Conservation (phyloP, 192 early-diverging fungal genomes). For the Spinellus fusiger region DNA sequence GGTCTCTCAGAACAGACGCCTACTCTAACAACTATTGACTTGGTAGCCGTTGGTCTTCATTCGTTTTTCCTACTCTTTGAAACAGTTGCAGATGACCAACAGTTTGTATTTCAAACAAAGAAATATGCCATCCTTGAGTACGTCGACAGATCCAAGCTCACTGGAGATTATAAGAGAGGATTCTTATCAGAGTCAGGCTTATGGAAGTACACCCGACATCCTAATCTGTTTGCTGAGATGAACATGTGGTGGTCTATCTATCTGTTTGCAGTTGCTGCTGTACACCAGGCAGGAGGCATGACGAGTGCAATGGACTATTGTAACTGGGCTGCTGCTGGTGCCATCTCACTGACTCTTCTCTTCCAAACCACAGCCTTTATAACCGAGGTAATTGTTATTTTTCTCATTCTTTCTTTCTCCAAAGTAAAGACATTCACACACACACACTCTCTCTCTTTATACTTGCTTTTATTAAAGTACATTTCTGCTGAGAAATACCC, state of each 20-base stretch:
- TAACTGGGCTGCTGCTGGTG: slow-evolving; percentile 46
- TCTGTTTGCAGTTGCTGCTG: slow-evolving; percentile 49
- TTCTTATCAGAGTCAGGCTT: slow-evolving; percentile 67
- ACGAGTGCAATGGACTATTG: slow-evolving; percentile 5
- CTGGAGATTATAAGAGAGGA: slow-evolving; percentile 48
- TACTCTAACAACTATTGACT: slow-evolving; percentile 43
- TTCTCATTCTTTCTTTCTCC: background rate
- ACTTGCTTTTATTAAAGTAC: slow-evolving; percentile 8
- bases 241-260: slow-evolving; percentile 61
- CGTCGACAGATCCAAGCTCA: slow-evolving; percentile 15
- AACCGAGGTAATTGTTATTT: slow-evolving; percentile 44
- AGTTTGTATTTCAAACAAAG: slow-evolving; percentile 65
- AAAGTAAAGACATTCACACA: slow-evolving; percentile 34
- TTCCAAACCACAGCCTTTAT: slow-evolving; percentile 60
- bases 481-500: slow-evolving; percentile 72
- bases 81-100: slow-evolving; percentile 74
- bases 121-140: slow-evolving; percentile 38
- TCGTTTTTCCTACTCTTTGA: slow-evolving; percentile 51
- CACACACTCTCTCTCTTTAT: slow-evolving; percentile 6
- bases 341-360: slow-evolving; percentile 51
- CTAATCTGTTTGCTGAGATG: slow-evolving; percentile 82
- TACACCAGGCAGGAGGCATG: slow-evolving; percentile 6
- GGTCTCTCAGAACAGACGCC: background rate
- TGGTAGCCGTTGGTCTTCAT: slow-evolving; percentile 35
- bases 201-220: slow-evolving; percentile 72